Evolutionary conservation across 1,284 basidiomycete genomes (phyloP).

Genomic region (Apiotrichum gracile): DNA sequence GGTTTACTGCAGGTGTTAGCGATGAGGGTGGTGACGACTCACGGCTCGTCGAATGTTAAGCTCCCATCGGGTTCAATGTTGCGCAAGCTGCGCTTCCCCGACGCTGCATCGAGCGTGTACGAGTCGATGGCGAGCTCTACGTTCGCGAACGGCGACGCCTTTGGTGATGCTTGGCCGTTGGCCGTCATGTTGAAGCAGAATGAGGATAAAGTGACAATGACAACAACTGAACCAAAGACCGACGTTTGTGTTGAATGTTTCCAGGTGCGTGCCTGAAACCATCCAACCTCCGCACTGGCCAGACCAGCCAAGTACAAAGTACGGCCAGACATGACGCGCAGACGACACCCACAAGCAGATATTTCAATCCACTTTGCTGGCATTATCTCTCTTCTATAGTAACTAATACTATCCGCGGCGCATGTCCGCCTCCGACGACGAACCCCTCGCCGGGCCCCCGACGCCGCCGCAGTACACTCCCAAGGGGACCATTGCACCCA

Average conservation of each 20-base stretch:
- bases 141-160: constrained; percentile 9
- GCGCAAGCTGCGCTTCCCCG: constrained; percentile 21
- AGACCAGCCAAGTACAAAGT: no score
- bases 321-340: no score
- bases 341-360: no score
- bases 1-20: constrained; percentile 14
- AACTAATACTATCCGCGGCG: background rate
- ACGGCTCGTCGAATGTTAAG: constrained; percentile 29
- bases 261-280: no score
- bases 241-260: background rate
- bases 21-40: constrained; percentile 1
- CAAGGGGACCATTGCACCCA: background rate
- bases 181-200: constrained; percentile 3
- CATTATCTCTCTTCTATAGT: background rate
- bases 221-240: background rate
- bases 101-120: constrained; percentile 25
- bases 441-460: background rate
- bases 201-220: background rate
- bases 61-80: constrained; percentile 29
- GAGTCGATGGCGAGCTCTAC: constrained; percentile 27
- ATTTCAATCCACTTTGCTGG: background rate
- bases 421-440: background rate
- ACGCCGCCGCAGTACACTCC: background rate
- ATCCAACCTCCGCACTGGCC: no score
- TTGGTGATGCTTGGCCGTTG: constrained; percentile 7